Evolutionary conservation across 2,329 filamentous ascomycete species (phyloP).

Genomic region (Pseudogymnoascus sp.): DNA sequence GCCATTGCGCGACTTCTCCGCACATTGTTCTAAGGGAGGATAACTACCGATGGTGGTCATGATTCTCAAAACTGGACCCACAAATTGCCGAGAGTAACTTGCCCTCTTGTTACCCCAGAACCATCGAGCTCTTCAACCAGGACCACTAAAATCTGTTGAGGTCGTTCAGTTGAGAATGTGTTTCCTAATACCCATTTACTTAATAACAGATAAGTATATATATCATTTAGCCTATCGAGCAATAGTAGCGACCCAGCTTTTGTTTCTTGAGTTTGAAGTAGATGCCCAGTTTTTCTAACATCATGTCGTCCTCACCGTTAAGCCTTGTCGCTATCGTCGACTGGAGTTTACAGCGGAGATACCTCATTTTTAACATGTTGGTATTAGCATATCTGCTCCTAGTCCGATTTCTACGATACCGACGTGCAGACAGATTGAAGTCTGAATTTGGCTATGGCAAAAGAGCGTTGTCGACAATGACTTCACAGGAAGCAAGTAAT

Average conservation of each 20-base stretch:
- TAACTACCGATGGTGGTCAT: background rate
- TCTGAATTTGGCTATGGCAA: conserved; percentile 14
- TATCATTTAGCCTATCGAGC: background rate
- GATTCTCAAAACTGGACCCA: background rate
- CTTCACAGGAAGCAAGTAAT: conserved; percentile 24
- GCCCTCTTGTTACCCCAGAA: background rate
- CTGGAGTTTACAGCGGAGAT: background rate
- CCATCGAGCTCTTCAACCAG: background rate
- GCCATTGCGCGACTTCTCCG: background rate
- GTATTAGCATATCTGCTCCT: conserved; percentile 15
- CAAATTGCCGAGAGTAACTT: background rate
- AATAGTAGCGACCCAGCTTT: background rate
- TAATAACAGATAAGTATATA: background rate
- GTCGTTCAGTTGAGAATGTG: background rate
- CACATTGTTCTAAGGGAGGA: background rate
- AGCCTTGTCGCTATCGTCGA: background rate
- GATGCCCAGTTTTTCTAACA: background rate
- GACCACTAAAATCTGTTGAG: background rate
- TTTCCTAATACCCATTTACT: background rate
- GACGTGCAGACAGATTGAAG: conserved; percentile 14
- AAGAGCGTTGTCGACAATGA: conserved; percentile 27
- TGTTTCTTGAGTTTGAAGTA: background rate
- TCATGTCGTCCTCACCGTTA: background rate
- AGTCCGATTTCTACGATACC: conserved; percentile 17
- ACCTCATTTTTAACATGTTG: background rate